Percentiles rank a stretch among this genome's conserved stretches.
phyloP scores from a whole-genome alignment of 1,284 basidiomycete genomes.

The Papiliotrema laurentii region DNA sequence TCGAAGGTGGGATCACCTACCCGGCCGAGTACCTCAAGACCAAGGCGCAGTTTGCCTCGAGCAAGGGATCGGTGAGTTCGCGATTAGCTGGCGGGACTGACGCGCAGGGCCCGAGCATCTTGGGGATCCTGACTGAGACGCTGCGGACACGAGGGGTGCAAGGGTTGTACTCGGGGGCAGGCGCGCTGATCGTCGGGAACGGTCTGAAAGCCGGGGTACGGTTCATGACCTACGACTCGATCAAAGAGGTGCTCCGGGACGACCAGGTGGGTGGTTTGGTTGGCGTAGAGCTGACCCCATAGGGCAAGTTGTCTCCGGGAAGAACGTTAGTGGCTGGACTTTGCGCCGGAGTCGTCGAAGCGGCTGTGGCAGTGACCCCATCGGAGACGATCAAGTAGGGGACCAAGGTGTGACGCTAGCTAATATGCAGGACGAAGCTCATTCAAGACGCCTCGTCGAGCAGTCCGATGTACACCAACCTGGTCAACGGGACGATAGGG shows the following conservation, averaged over 20 bases:
- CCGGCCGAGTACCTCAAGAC: conserved; percentile 21
- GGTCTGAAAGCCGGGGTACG: conserved; percentile 81
- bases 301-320: conserved; percentile 80
- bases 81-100: neutral
- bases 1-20: conserved; percentile 18
- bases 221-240: conserved; percentile 85
- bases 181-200: conserved; percentile 75
- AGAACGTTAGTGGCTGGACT: conserved; percentile 80
- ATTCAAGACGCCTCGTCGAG: conserved; percentile 82
- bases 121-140: conserved; percentile 48
- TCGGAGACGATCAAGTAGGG: conserved; percentile 91
- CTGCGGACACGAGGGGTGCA: conserved; percentile 57
- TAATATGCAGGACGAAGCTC: conserved; percentile 68
- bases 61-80: neutral
- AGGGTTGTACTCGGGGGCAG: conserved; percentile 76
- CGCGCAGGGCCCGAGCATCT: conserved; percentile 39
- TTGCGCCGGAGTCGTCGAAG: conserved; percentile 85
- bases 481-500: conserved; percentile 72
- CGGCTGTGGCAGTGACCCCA: conserved; percentile 85
- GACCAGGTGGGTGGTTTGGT: conserved; percentile 55
- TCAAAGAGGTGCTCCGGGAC: conserved; percentile 75
- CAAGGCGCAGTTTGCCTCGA: conserved; percentile 13
- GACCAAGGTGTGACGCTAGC: neutral
- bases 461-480: conserved; percentile 73
- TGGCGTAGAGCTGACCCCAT: conserved; percentile 3